Evolutionary conservation across 139 green algal species (phyloP).

Genomic region (Auxenochlorella pyrenoidosa): DNA sequence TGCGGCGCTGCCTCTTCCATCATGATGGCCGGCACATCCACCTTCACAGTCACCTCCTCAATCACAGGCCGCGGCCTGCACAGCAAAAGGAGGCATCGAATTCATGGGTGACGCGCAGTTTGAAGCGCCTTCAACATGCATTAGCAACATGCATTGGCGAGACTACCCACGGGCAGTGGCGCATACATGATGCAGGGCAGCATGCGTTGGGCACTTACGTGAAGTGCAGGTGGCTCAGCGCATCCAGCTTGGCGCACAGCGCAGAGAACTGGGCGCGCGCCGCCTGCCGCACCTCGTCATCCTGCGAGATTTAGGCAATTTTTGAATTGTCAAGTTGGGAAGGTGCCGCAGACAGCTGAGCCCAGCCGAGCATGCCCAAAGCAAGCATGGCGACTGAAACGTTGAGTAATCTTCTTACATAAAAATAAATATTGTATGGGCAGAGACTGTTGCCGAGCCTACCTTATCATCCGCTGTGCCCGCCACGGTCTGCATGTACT

Average conservation of each 20-base stretch:
- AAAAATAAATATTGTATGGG: too few species aligned
- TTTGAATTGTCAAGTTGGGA: background rate
- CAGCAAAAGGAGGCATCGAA: too few species aligned
- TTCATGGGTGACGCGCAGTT: too few species aligned
- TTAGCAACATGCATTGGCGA: too few species aligned
- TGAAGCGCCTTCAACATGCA: too few species aligned
- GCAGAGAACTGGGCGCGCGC: conserved; percentile 77
- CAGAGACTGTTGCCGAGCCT: background rate
- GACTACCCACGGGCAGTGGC: background rate
- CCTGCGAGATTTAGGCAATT: conserved; percentile 29
- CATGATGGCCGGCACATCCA: conserved; percentile 79
- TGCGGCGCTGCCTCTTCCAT: conserved; percentile 87
- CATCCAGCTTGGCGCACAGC: conserved; percentile 89
- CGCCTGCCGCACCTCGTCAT: conserved; percentile 52
- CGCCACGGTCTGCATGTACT: conserved; percentile 65
- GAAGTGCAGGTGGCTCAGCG: conserved; percentile 91
- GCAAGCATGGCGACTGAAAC: too few species aligned
- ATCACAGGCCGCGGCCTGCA: conserved; percentile 88
- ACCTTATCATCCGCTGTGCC: conserved; percentile 52
- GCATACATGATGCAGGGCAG: background rate
- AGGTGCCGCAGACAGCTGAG: too few species aligned
- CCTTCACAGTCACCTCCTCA: conserved; percentile 80
- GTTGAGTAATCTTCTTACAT: too few species aligned
- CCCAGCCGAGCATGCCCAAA: too few species aligned
- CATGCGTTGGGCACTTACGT: background rate